Conservation (phyloP, 805 yeast species). For the Candida sonorensis region DNA sequence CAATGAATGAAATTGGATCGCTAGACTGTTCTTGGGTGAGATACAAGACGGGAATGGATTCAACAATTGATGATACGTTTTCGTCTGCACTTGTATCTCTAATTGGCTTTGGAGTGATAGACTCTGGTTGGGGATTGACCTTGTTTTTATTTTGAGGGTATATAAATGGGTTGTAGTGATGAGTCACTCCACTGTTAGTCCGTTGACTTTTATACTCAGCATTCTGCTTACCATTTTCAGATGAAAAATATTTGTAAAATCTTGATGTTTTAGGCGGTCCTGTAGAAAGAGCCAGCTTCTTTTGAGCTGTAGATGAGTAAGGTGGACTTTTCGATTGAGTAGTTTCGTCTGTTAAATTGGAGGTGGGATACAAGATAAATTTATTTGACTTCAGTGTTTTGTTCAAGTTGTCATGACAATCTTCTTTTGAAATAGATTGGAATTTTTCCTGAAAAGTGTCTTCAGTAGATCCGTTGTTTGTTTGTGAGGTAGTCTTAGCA, state of each 20-base stretch:
- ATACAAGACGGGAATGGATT: conserved; percentile 44
- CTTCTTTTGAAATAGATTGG: too few species aligned
- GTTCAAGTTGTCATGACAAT: too few species aligned
- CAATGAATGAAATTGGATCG: conserved; percentile 63
- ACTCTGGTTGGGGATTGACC: conserved; percentile 38
- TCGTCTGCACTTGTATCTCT: conserved; percentile 5
- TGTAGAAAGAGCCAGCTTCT: neutral
- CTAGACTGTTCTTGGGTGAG: conserved; percentile 50
- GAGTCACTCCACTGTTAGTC: conserved; percentile 12
- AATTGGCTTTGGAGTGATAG: conserved; percentile 16
- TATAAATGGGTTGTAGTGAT: conserved; percentile 38
- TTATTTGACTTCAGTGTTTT: too few species aligned
- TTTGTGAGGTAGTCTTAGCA: too few species aligned
- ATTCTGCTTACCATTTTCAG: conserved; percentile 10
- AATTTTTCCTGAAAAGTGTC: too few species aligned
- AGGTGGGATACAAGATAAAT: neutral
- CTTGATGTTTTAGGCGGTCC: conserved; percentile 26
- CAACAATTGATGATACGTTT: conserved; percentile 2
- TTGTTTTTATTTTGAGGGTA: conserved; percentile 40
- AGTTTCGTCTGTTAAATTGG: neutral
- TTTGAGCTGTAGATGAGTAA: neutral
- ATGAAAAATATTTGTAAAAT: conserved; percentile 16
- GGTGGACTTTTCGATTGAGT: too few species aligned
- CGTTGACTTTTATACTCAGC: conserved; percentile 3
- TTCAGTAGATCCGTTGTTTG: too few species aligned